phyloP scores from a whole-genome alignment of 2,329 filamentous ascomycete species.

The Hypoxylon sp. region DNA sequence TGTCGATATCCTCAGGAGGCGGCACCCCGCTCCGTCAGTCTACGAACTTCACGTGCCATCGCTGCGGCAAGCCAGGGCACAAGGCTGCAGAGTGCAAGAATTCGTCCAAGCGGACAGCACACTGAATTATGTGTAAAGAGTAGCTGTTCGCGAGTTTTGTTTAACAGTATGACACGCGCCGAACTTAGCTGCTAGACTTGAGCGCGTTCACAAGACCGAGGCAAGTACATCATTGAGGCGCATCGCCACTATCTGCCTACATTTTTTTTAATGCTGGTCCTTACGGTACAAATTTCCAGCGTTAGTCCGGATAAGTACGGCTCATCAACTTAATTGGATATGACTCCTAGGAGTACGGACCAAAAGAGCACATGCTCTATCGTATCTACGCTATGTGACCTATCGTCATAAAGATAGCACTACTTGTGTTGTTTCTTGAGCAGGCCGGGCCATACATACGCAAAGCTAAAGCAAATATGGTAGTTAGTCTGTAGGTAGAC shows the following conservation, averaged over 20 bases:
- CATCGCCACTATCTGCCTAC: conserved; percentile 5
- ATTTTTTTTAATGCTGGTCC: neutral
- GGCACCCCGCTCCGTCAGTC: conserved; percentile 51
- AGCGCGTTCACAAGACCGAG: conserved; percentile 19
- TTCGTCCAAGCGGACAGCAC: conserved; percentile 39
- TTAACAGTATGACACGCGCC: conserved; percentile 27
- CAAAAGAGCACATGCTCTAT: conserved; percentile 1
- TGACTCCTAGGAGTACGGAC: neutral
- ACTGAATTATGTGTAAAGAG: conserved; percentile 33
- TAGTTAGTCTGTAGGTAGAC: conserved; percentile 20
- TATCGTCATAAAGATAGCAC: neutral
- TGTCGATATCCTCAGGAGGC: conserved; percentile 70
- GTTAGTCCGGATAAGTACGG: conserved; percentile 9
- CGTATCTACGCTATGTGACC: neutral
- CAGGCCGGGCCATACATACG: conserved; percentile 8
- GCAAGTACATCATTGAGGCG: conserved; percentile 24
- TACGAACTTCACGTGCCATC: conserved; percentile 67
- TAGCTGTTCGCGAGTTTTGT: conserved; percentile 9
- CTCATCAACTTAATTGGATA: conserved; percentile 3
- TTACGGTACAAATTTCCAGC: conserved; percentile 9
- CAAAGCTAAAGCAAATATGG: conserved; percentile 21
- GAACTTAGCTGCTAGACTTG: conserved; percentile 20
- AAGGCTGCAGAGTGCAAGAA: conserved; percentile 56
- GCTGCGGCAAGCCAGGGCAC: conserved; percentile 74
- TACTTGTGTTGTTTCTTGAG: conserved; percentile 7